Percentiles rank a stretch among this genome's conserved stretches.
Evolutionary conservation across 768 basidiomycete genomes (phyloP).

Genomic region (Collybia mongolica): DNA sequence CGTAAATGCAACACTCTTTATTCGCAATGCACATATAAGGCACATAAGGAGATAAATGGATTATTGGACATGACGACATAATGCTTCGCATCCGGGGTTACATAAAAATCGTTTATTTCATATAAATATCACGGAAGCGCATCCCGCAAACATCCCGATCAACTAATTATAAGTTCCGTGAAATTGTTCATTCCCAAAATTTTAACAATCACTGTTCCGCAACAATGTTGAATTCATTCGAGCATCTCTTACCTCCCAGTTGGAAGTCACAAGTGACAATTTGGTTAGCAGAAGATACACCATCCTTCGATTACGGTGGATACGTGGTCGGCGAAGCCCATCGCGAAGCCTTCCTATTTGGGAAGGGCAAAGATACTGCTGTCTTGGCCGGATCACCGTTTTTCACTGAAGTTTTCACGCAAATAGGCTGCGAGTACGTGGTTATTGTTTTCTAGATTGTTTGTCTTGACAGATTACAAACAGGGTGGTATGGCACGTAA

Average conservation of each 20-base stretch:
- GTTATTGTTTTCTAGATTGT: not conserved
- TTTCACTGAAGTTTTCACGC: slow-evolving; percentile 88
- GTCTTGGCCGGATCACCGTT: slow-evolving; percentile 96
- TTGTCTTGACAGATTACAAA: not conserved
- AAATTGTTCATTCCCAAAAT: not conserved
- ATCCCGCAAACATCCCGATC: not conserved
- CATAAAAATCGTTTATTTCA: too few species aligned
- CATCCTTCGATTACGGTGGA: slow-evolving; percentile 95
- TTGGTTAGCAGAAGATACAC: slow-evolving; percentile 94
- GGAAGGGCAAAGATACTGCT: slow-evolving; percentile 76
- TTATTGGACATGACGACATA: too few species aligned
- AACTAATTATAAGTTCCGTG: not conserved
- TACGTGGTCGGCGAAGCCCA: slow-evolving; percentile 92
- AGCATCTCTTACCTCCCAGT: slow-evolving; percentile 86
- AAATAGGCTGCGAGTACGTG: slow-evolving; percentile 87
- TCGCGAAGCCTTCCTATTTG: slow-evolving; percentile 85
- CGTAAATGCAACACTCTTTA: not conserved
- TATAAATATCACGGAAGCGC: too few species aligned
- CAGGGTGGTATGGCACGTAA: slow-evolving; percentile 93
- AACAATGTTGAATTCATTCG: slow-evolving; percentile 36
- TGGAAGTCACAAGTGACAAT: slow-evolving; percentile 80
- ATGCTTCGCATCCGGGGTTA: too few species aligned
- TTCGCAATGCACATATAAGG: too few species aligned
- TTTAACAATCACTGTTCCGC: not conserved
- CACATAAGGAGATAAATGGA: too few species aligned